phyloP scores from a whole-genome alignment of 257 asterid species.

The Lycium ferocissimum region DNA sequence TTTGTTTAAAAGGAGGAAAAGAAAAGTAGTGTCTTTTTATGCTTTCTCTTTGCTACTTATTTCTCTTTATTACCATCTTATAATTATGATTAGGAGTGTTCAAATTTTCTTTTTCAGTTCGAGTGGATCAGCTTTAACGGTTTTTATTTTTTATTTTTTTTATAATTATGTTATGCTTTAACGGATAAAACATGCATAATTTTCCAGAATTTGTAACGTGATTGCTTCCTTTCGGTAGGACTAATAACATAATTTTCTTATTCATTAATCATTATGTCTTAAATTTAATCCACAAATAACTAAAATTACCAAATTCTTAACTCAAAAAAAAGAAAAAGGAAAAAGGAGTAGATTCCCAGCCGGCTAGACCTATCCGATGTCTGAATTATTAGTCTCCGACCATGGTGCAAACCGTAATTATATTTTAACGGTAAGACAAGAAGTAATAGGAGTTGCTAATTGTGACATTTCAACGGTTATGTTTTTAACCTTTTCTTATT shows the following conservation, averaged over 20 bases:
- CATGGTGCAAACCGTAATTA: neutral
- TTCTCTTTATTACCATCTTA: neutral
- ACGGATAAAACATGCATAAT: neutral
- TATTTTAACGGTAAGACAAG: slow-evolving; percentile 23
- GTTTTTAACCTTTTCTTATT: slow-evolving; percentile 8
- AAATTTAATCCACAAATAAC: neutral
- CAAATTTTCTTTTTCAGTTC: neutral
- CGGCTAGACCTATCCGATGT: neutral
- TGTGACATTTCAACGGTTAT: slow-evolving; percentile 16
- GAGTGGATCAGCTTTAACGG: neutral
- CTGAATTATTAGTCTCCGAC: slow-evolving; percentile 14
- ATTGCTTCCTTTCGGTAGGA: slow-evolving; percentile 22
- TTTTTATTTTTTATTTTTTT: no score
- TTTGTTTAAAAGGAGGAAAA: neutral
- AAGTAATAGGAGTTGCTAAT: neutral
- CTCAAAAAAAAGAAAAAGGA: neutral
- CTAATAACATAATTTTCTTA: neutral
- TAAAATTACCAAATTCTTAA: neutral
- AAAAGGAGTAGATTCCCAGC: neutral
- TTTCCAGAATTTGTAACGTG: neutral
- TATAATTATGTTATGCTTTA: neutral
- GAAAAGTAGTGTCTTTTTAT: neutral
- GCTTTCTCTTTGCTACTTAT: slow-evolving; percentile 22
- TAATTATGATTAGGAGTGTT: neutral
- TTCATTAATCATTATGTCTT: slow-evolving; percentile 20